Base-by-base conservation (phyloP, 2,329 filamentous ascomycete genomes). In the Aureobasidium melanogenum region DNA sequence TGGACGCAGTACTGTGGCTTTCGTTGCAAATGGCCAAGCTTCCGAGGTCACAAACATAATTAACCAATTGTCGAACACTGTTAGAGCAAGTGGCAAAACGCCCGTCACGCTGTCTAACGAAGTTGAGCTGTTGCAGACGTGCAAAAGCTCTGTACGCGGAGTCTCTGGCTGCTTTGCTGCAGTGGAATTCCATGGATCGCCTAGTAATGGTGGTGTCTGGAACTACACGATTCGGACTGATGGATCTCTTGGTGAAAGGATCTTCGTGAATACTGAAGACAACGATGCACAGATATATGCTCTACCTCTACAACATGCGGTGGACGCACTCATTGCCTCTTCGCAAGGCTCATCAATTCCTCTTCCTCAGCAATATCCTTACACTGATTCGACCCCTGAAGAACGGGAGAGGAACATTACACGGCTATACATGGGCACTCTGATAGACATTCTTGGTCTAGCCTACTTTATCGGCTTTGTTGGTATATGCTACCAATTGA, bases 171-270 rank as follows among this genome's bases (percentile, higher is more conserved):
- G 89, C 72, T 91, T 87, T 69, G 88, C 83, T 19, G 90, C 88
- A 9, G 82, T 88, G 1, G 83, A 88, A 5, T 93, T 95, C 75
- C 79, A 84, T 59, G 87, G 87, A 0, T 95, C 89, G 5, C 89
- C 91, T 0, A 80, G 74, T 1, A 86, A 94, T 74, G 89, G 89
- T 10, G 81, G 82, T 1, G 73, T 82, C 47, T 96, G 92, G 92
- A 95, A 94, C 73, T 97, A 96, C 70, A 92, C 89, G 0, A 79
- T 96, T 28, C 81, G 89, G 61, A 85, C 85, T 2, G 92, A 96
- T 70, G 87, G 87, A 38, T 79, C 84, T 0, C 79, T 96, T 62
- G 86, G 86, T 22, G 71, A 74, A 8, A 82, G 81, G 60, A 85
- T 95, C 63, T 80, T 87, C 65, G 82, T 88, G 32, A 78, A 85